Evolutionary conservation across 2,329 filamentous ascomycete genomes (phyloP).

Genomic region (Aspergillus ochraceoroseus): DNA sequence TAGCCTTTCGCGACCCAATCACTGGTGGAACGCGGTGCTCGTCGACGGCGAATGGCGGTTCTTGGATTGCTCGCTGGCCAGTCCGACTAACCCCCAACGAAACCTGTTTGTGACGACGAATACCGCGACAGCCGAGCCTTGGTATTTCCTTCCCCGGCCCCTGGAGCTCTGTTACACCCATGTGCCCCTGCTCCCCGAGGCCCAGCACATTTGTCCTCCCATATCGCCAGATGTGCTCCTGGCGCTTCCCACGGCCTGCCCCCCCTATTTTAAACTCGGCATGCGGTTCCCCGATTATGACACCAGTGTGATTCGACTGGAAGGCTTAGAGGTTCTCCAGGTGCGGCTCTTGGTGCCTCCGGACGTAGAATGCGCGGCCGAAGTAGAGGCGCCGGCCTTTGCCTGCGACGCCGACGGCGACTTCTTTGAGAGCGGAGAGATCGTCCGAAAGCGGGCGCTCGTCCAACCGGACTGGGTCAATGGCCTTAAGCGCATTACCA

Average conservation of each 20-base stretch:
- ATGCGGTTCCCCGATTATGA: constrained; percentile 84
- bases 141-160: constrained; percentile 91
- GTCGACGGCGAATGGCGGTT: constrained; percentile 95
- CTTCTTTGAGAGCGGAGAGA: constrained; percentile 84
- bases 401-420: constrained; percentile 83
- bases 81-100: constrained; percentile 80
- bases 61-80: constrained; percentile 88
- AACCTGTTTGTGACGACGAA: constrained; percentile 68
- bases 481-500: constrained; percentile 82
- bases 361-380: constrained; percentile 86
- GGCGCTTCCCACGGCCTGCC: constrained; percentile 78
- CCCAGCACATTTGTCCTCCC: constrained; percentile 89
- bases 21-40: constrained; percentile 95
- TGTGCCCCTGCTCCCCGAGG: constrained; percentile 76
- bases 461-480: constrained; percentile 88
- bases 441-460: constrained; percentile 77
- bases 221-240: constrained; percentile 80
- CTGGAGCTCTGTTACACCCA: constrained; percentile 93
- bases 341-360: constrained; percentile 80
- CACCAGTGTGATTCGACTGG: constrained; percentile 76
- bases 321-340: constrained; percentile 90
- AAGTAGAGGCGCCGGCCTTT: constrained; percentile 80
- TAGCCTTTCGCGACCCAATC: constrained; percentile 79
- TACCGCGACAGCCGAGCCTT: constrained; percentile 68
- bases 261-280: constrained; percentile 77